A percentile compares a stretch with the other conserved stretches of the same genome.
phyloP scores from a whole-genome alignment of 2,329 filamentous ascomycete genomes.

The Pyrenochaeta sp. region DNA sequence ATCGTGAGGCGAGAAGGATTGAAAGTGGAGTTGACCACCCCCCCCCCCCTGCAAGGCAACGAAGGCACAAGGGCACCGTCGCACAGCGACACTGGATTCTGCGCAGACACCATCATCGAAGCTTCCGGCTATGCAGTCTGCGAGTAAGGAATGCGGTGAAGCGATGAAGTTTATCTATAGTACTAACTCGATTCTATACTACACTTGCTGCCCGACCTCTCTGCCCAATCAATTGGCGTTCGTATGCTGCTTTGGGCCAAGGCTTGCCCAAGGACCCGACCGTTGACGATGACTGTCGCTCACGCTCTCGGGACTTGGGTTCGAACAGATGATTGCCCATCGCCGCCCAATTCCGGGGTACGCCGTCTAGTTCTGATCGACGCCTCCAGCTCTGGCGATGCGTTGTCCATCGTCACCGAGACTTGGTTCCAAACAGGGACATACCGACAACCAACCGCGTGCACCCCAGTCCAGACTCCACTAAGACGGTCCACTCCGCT shows the following conservation, averaged over 20 bases:
- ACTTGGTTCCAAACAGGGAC: constrained; percentile 15
- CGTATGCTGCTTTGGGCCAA: constrained; percentile 6
- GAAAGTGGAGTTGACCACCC: constrained; percentile 5
- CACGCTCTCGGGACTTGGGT: constrained; percentile 25
- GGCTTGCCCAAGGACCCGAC: constrained; percentile 17
- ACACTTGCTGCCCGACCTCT: constrained; percentile 34
- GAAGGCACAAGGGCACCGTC: constrained; percentile 8
- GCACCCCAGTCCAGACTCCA: constrained; percentile 23
- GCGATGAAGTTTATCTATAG: constrained; percentile 25
- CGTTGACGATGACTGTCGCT: constrained; percentile 31
- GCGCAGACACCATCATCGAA: neutral
- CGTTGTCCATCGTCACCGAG: constrained; percentile 24
- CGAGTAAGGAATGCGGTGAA: constrained; percentile 17
- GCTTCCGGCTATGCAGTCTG: constrained; percentile 3
- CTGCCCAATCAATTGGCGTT: constrained; percentile 22
- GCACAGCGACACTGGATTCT: constrained; percentile 14
- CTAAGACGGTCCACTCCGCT: constrained; percentile 20
- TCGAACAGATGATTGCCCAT: constrained; percentile 13
- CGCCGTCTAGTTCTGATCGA: constrained; percentile 12
- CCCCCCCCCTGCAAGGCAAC: constrained; percentile 10
- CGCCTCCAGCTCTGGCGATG: constrained; percentile 18
- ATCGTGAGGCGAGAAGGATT: constrained; percentile 24
- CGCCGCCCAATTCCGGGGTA: constrained; percentile 30
- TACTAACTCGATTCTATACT: constrained; percentile 24
- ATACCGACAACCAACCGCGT: constrained; percentile 29